Conservation (phyloP, 2,329 filamentous ascomycete genomes). For the Hypoxylon sp. region DNA sequence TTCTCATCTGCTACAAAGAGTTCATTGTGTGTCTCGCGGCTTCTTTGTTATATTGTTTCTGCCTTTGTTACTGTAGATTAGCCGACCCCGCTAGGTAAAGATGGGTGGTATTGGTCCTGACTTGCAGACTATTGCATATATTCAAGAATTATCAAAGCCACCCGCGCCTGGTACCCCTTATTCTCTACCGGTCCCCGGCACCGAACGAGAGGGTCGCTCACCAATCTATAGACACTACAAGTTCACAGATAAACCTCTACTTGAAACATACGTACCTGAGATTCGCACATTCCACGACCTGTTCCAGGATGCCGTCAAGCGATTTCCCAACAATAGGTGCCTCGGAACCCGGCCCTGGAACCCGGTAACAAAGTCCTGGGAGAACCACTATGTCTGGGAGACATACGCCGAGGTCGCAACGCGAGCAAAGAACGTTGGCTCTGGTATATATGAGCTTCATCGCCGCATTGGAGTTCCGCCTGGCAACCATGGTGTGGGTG, state of each 20-base stretch:
- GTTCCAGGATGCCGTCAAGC: conserved; percentile 78
- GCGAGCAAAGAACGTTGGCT: conserved; percentile 87
- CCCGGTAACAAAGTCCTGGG: conserved; percentile 77
- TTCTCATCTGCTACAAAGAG: conserved; percentile 13
- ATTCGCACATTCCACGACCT: conserved; percentile 82
- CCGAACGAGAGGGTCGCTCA: conserved; percentile 79
- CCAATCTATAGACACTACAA: conserved; percentile 88
- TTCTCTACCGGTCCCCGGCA: conserved; percentile 82
- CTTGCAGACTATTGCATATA: conserved; percentile 58
- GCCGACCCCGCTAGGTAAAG: conserved; percentile 8
- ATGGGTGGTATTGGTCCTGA: conserved; percentile 57
- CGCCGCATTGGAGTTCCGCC: conserved; percentile 77
- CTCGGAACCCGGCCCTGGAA: conserved; percentile 88
- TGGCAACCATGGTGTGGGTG: conserved; percentile 79
- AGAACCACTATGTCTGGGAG: conserved; percentile 84
- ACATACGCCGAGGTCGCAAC: conserved; percentile 84
- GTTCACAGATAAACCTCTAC: conserved; percentile 77
- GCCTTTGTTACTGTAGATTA: background rate
- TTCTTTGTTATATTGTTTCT: background rate
- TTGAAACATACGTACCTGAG: conserved; percentile 80
- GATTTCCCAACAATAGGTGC: conserved; percentile 77
- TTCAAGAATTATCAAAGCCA: conserved; percentile 69
- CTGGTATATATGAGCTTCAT: conserved; percentile 87
- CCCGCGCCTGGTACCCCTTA: conserved; percentile 85
- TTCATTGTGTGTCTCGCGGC: conserved; percentile 2